Percentiles rank a stretch among this genome's conserved stretches.
Conservation (phyloP, 306 rosid genomes). For the Sophora flavescens region DNA sequence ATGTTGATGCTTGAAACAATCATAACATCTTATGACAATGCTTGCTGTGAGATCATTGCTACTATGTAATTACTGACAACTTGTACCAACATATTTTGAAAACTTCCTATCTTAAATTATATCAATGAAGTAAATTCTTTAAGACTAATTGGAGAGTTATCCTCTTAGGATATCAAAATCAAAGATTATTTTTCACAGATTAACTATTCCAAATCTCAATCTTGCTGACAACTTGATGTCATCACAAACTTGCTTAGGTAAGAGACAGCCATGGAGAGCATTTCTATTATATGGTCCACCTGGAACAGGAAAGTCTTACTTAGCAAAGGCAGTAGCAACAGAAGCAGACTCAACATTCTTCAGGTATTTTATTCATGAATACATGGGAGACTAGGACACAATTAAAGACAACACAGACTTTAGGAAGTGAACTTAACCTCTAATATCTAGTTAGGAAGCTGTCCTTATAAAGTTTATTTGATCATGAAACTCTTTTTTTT, state of each 20-base stretch:
- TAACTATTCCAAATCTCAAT: background rate
- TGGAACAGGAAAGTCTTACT: slow-evolving; percentile 88
- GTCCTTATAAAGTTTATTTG: background rate
- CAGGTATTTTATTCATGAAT: slow-evolving; percentile 56
- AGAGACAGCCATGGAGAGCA: slow-evolving; percentile 89
- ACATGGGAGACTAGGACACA: background rate
- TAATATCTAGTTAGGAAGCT: background rate
- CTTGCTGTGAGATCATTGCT: slow-evolving; percentile 9
- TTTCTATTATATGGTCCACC: slow-evolving; percentile 86
- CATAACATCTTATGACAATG: slow-evolving; percentile 1
- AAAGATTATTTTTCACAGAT: background rate
- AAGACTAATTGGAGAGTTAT: slow-evolving; percentile 16
- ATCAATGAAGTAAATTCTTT: too few relatives aligned
- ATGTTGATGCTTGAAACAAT: slow-evolving; percentile 17
- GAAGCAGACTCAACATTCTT: slow-evolving; percentile 88
- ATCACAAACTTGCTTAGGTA: slow-evolving; percentile 55
- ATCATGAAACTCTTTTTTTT: background rate
- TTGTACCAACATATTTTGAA: background rate
- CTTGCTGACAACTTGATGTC: background rate
- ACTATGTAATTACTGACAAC: background rate
- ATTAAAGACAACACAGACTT: background rate
- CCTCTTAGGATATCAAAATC: background rate
- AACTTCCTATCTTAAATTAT: background rate
- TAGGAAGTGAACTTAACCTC: too few relatives aligned
- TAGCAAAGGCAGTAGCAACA: slow-evolving; percentile 92